Evolutionary conservation across 768 basidiomycete genomes (phyloP), one percentile per base, ranked within the genome.

Genomic region (Trametes cubensis): DNA sequence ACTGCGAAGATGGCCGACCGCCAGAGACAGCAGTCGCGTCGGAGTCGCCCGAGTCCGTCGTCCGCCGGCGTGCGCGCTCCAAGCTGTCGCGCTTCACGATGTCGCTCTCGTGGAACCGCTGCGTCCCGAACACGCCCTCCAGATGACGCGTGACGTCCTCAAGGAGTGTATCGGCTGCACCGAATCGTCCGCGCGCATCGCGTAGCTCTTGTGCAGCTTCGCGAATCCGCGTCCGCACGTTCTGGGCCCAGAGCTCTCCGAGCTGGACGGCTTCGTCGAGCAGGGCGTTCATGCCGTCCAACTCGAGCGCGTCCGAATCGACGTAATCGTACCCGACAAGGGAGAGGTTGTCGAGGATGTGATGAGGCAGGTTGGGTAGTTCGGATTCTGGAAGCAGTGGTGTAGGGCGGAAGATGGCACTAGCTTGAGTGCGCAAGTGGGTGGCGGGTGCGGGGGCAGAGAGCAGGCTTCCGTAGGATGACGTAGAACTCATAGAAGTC

Each of bases 1-100:
- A 28, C 47, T 55, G 49, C 39, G 58, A 51, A 14, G 62, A 60
- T 45, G 67, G 41, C 21, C 65, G 67, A 25, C 63, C 58, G 11
- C 6, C 34, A 14, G 71, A 71, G 7, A 87, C 84, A 18, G 79
- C 79, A 0, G 87, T 89, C 23, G 69, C 69, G 55, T 85, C 81
- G 1, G 88, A 89, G 70, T 88, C 87, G 68, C 83, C 82, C n/a
- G 88, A 89, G 50, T 83, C 86, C 56, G 86, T 80, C 15, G 82
- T 78, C 1, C 73, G 71, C n/a, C 77, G 75, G 42, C 79, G 77
- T 26, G 59, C 61, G 42, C 71, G 66, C 55, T 65, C 67, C 15
- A 44, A 34, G 40, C 57, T 56, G n/a, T 69, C 64, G 28, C 56
- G 57, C 7, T 20, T 34, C 34, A 34, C 20, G 18, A 52, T 49